Evolutionary conservation across 768 basidiomycete species (phyloP).

Genomic region (Boletellus sp.): DNA sequence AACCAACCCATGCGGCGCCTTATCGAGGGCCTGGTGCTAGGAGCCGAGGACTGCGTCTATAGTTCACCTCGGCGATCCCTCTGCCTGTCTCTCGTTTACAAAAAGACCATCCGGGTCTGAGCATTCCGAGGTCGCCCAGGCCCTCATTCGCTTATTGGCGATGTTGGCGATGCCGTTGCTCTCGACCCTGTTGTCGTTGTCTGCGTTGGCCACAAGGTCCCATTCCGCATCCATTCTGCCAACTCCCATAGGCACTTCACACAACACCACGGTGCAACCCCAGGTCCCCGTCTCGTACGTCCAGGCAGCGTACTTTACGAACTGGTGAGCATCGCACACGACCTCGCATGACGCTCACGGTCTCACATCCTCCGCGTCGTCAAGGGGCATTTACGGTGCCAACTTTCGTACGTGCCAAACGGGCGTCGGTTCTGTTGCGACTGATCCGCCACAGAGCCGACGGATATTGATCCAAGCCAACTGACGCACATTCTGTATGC

Average conservation of each 20-base stretch:
- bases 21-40: constrained; percentile 8
- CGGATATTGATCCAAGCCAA: constrained; percentile 51
- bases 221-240: constrained; percentile 11
- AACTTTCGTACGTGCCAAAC: constrained; percentile 50
- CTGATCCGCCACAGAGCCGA: constrained; percentile 47
- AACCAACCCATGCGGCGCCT: constrained; percentile 15
- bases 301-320: constrained; percentile 36
- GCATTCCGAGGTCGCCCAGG: background rate
- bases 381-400: constrained; percentile 57
- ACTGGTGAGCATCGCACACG: constrained; percentile 24
- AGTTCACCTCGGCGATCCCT: constrained; percentile 6
- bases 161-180: constrained; percentile 1
- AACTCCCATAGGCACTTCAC: background rate
- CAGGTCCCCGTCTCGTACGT: constrained; percentile 23
- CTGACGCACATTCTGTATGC: constrained; percentile 79
- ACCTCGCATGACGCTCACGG: background rate
- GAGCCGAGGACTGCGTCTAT: constrained; percentile 14
- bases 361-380: constrained; percentile 1
- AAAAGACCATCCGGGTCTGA: constrained; percentile 10
- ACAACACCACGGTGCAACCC: constrained; percentile 5
- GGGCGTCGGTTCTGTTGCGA: background rate
- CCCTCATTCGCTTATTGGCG: constrained; percentile 1
- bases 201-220: constrained; percentile 5
- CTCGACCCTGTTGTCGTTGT: constrained; percentile 6
- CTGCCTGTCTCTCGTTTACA: constrained; percentile 2